Base-by-base conservation (phyloP, 2,329 filamentous ascomycete genomes). In the Pseudopithomyces chartarum region DNA sequence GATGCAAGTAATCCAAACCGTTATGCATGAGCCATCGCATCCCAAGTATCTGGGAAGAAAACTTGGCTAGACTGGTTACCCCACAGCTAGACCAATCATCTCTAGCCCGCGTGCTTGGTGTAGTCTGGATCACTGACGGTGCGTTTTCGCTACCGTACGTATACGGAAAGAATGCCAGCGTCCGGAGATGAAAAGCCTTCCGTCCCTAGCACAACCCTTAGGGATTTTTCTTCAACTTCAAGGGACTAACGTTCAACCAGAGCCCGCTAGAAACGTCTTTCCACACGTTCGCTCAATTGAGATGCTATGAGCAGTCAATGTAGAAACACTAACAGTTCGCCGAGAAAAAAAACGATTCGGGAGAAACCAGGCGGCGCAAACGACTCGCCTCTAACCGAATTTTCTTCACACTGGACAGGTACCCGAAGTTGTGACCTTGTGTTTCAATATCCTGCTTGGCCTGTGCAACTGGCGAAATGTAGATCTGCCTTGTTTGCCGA, bases 401-500 rank as follows among this genome's bases (percentile, higher is more conserved):
- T 10, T 38, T 48, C 3, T 13, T 38, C n/a, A 11, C 45, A n/a
- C 29, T n/a, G 20, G 45, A 29, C 26, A 29, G 26, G 26, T 44
- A n/a, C n/a, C n/a, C n/a, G n/a, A 23, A 45, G 20, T 23, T 45
- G 43, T n/a, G 10, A 32, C 23, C 23, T 47, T 17, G 29, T 33
- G 22, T 12, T 22, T 26, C 23, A 7, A 23, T 45, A 26, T 45
- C 10, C 13, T 15, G 10, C 32, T 48, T 49, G 52, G 34, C 39
- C 50, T 23, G 50, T 45, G 50, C 32, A 42, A 19, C 23, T 47
- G 23, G 43, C 26, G 26, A 47, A 47, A 19, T 22, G 19, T 23
- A 29, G 52, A 48, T 54, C 52, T 48, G 23, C 33, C 42, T 54
- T 42, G 52, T 43, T 48, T 48, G 34, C 22, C 23, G 42, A 13